phyloP scores from a whole-genome alignment of 2,329 filamentous ascomycete species.

The Epichloe glyceriae region DNA sequence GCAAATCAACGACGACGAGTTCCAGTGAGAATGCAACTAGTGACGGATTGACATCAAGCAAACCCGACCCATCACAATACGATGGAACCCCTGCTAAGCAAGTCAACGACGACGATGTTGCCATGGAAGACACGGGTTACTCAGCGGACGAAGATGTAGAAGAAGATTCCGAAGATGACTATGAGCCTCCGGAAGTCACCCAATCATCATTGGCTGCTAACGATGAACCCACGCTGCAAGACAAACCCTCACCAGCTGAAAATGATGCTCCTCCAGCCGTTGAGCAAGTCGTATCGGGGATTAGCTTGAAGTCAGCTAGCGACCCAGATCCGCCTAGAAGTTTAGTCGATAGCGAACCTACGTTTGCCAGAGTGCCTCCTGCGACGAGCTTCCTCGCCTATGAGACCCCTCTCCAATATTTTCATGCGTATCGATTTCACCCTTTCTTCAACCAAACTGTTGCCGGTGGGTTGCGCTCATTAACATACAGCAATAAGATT shows the following conservation, averaged over 20 bases:
- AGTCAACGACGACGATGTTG: constrained; percentile 4
- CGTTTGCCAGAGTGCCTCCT: constrained; percentile 9
- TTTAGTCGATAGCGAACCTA: constrained; percentile 6
- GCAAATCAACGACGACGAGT: neutral
- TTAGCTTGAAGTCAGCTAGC: neutral
- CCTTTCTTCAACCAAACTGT: constrained; percentile 59
- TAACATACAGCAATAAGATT: constrained; percentile 90
- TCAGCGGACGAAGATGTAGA: constrained; percentile 26
- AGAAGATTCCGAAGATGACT: constrained; percentile 32
- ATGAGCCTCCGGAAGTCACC: constrained; percentile 39
- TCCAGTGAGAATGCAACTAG: neutral
- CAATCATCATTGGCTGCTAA: neutral
- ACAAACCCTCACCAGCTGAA: neutral
- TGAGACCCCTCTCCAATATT: constrained; percentile 67
- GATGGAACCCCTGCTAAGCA: neutral
- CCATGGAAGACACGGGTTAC: constrained; percentile 11
- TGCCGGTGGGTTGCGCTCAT: constrained; percentile 66
- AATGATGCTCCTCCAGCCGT: neutral
- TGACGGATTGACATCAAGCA: neutral
- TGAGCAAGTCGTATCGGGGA: neutral
- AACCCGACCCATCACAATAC: neutral
- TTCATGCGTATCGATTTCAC: constrained; percentile 85
- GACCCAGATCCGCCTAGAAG: neutral
- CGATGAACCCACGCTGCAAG: constrained; percentile 5
- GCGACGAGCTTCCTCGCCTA: constrained; percentile 44